Percentiles rank a stretch among this genome's conserved stretches.
Evolutionary conservation across 441 rosid genomes (phyloP).

Genomic region (Brassica balearica): DNA sequence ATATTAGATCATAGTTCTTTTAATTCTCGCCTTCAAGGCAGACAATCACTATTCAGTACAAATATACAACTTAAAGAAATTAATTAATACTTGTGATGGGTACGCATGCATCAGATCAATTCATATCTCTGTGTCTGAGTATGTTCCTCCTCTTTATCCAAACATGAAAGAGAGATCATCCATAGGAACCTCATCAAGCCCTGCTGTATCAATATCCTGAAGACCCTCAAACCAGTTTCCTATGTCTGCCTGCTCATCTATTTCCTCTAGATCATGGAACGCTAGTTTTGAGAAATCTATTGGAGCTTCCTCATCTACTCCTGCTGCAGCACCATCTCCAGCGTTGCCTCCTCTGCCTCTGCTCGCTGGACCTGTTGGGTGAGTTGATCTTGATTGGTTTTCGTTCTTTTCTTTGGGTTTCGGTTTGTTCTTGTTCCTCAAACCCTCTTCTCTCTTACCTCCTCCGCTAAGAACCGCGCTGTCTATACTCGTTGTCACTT

Average conservation of each 20-base stretch:
- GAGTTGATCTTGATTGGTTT: conserved; percentile 48
- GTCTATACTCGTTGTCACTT: conserved; percentile 55
- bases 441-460: conserved; percentile 26
- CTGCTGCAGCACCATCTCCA: conserved; percentile 30
- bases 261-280: conserved; percentile 59
- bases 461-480: conserved; percentile 48
- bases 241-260: conserved; percentile 62
- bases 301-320: conserved; percentile 54
- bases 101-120: conserved; percentile 22
- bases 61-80: conserved; percentile 25
- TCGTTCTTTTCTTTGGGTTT: conserved; percentile 71
- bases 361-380: conserved; percentile 41
- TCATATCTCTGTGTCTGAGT: conserved; percentile 1
- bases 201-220: conserved; percentile 70
- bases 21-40: conserved; percentile 23
- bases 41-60: conserved; percentile 20
- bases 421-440: conserved; percentile 55
- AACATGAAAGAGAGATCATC: conserved; percentile 70
- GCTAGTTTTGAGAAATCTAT: conserved; percentile 52
- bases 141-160: conserved; percentile 18
- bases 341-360: conserved; percentile 32
- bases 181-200: conserved; percentile 91
- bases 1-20: neutral
- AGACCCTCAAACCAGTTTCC: conserved; percentile 70
- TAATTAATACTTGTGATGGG: neutral